Evolutionary conservation across 2,329 filamentous ascomycete genomes (phyloP).

Genomic region (Claviceps sp.): DNA sequence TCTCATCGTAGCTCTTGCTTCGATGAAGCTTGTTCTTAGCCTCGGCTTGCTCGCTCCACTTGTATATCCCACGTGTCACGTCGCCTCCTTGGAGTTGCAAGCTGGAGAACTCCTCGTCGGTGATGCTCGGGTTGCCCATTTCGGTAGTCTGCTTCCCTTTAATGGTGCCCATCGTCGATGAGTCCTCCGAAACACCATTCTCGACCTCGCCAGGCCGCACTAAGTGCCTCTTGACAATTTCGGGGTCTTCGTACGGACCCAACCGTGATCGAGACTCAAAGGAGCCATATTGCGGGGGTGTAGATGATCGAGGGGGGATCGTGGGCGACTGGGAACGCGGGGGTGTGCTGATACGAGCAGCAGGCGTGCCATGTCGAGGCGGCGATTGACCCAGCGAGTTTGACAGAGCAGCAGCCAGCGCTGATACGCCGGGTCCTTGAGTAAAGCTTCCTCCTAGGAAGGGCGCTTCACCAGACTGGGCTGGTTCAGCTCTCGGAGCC

Average conservation of each 20-base stretch:
- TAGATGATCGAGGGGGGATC: constrained; percentile 27
- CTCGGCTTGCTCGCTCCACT: constrained; percentile 86
- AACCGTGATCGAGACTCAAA: constrained; percentile 56
- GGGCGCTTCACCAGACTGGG: constrained; percentile 39
- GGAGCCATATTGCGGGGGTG: constrained; percentile 70
- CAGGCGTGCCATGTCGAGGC: constrained; percentile 54
- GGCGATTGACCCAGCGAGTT: constrained; percentile 59
- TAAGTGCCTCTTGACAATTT: constrained; percentile 80
- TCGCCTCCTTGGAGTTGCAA: constrained; percentile 87
- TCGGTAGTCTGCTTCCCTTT: constrained; percentile 43
- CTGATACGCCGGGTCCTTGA: constrained; percentile 71
- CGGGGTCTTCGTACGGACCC: constrained; percentile 67
- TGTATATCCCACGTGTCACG: constrained; percentile 87
- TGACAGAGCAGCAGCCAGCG: constrained; percentile 75
- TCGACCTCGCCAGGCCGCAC: constrained; percentile 50
- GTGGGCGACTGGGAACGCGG: constrained; percentile 24
- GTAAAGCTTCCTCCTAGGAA: constrained; percentile 51
- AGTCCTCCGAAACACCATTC: constrained; percentile 32
- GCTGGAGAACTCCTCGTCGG: constrained; percentile 83
- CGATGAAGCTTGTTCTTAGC: constrained; percentile 54
- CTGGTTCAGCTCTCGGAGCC: constrained; percentile 11
- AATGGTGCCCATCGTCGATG: constrained; percentile 26
- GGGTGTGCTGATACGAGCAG: constrained; percentile 46
- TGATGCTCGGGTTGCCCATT: constrained; percentile 22
- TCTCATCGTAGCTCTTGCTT: constrained; percentile 77